phyloP scores from a whole-genome alignment of 2,329 filamentous ascomycete genomes.

The Colletotrichum agaves region DNA sequence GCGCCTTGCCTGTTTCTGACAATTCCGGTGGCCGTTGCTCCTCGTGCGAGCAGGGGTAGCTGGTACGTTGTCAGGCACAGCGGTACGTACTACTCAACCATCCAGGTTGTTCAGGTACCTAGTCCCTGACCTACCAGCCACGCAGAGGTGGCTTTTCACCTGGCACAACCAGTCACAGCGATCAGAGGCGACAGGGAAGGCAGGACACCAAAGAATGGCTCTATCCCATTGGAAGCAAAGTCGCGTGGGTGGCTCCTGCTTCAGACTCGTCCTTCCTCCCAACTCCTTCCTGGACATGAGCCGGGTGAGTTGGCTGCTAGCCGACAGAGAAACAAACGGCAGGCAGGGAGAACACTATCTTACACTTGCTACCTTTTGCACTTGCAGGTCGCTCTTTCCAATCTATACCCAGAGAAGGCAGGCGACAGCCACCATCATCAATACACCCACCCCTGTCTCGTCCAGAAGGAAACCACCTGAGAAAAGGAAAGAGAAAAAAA shows the following conservation, averaged over 20 bases:
- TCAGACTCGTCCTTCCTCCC: background rate
- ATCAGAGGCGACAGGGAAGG: constrained; percentile 5
- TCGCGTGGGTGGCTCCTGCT: constrained; percentile 17
- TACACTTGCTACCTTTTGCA: too few species aligned
- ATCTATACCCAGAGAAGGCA: constrained; percentile 18
- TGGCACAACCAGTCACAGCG: constrained; percentile 23
- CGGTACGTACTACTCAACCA: constrained; percentile 20
- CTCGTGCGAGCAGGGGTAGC: constrained; percentile 26
- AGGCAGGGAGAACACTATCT: background rate
- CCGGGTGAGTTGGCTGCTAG: background rate
- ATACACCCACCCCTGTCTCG: background rate
- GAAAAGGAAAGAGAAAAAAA: background rate
- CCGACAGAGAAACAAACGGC: background rate
- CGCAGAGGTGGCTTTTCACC: background rate
- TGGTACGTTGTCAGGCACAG: constrained; percentile 23
- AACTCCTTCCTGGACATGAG: background rate
- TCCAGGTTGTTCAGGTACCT: too few species aligned
- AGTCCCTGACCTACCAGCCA: constrained; percentile 4
- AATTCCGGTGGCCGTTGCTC: constrained; percentile 34
- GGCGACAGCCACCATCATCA: background rate
- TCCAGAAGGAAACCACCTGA: constrained; percentile 23
- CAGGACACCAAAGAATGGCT: background rate
- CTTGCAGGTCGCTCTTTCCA: background rate
- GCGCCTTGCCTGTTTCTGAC: constrained; percentile 32
- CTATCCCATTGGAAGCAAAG: constrained; percentile 17